Percentiles rank a stretch among this genome's conserved stretches.
phyloP scores from a whole-genome alignment of 352 stramenopile species.

The Pythium chondricola region DNA sequence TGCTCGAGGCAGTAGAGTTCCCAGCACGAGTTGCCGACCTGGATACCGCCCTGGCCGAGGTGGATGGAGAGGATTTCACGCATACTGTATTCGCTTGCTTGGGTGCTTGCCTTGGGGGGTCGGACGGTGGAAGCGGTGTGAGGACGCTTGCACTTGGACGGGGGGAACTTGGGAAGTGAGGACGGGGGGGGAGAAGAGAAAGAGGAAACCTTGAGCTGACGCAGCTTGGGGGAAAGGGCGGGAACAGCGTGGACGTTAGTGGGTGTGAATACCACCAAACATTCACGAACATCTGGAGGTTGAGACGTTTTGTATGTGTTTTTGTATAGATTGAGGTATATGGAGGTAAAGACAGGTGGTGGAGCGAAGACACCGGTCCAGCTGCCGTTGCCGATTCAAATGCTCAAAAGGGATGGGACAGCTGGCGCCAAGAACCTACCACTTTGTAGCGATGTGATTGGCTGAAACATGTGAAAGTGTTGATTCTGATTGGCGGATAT shows the following conservation, averaged over 20 bases:
- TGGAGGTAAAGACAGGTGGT: slow-evolving; percentile 1
- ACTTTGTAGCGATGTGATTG: background rate
- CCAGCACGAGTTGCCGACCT: too few species aligned
- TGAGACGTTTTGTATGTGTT: background rate
- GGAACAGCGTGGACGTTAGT: slow-evolving; percentile 7
- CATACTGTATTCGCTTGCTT: too few species aligned
- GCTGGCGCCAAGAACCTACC: background rate
- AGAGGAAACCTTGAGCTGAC: background rate
- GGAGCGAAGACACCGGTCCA: background rate
- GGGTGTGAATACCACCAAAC: slow-evolving; percentile 2
- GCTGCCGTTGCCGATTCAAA: background rate
- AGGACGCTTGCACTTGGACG: slow-evolving; percentile 2
- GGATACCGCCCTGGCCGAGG: too few species aligned
- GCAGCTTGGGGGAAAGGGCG: slow-evolving; percentile 1
- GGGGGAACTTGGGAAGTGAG: slow-evolving; percentile 11
- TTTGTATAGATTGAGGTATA: background rate
- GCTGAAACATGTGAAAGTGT: background rate
- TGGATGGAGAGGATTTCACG: slow-evolving; percentile 96
- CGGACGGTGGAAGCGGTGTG: too few species aligned
- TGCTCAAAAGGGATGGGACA: background rate
- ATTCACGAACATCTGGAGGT: background rate
- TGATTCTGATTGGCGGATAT: background rate
- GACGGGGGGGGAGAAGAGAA: background rate
- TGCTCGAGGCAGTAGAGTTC: too few species aligned
- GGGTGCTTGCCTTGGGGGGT: too few species aligned